Evolutionary conservation across 257 asterid genomes (phyloP).

Genomic region (Solanum neorickii): DNA sequence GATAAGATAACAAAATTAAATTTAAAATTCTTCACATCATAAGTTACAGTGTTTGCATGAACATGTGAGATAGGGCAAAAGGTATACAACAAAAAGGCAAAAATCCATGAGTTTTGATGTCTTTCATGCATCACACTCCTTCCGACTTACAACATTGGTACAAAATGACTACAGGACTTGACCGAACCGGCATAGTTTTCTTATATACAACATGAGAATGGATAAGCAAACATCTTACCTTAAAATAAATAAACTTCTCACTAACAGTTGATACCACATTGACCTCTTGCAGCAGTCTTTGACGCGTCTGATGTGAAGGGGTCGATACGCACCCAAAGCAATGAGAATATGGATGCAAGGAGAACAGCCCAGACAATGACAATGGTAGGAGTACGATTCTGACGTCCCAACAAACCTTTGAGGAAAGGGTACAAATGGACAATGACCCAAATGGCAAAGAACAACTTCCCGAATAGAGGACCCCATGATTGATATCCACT

Average conservation of each 20-base stretch:
- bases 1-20: background rate
- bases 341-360: conserved; percentile 84
- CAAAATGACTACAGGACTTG: background rate
- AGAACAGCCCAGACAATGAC: conserved; percentile 92
- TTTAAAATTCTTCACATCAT: background rate
- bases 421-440: conserved; percentile 89
- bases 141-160: background rate
- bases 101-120: background rate
- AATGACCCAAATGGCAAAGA: conserved; percentile 83
- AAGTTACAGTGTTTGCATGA: background rate
- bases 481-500: conserved; percentile 96
- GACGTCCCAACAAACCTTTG: conserved; percentile 73
- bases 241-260: background rate
- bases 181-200: background rate
- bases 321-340: conserved; percentile 86
- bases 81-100: conserved; percentile 6
- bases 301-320: conserved; percentile 57
- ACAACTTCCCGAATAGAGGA: conserved; percentile 63
- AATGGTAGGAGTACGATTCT: conserved; percentile 88
- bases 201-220: background rate
- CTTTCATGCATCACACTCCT: background rate
- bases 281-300: conserved; percentile 41
- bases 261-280: conserved; percentile 72
- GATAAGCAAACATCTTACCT: background rate
- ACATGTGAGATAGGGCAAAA: background rate